Evolutionary conservation across 2,329 filamentous ascomycete genomes (phyloP).

Genomic region (Trichophyton mentagrophytes): DNA sequence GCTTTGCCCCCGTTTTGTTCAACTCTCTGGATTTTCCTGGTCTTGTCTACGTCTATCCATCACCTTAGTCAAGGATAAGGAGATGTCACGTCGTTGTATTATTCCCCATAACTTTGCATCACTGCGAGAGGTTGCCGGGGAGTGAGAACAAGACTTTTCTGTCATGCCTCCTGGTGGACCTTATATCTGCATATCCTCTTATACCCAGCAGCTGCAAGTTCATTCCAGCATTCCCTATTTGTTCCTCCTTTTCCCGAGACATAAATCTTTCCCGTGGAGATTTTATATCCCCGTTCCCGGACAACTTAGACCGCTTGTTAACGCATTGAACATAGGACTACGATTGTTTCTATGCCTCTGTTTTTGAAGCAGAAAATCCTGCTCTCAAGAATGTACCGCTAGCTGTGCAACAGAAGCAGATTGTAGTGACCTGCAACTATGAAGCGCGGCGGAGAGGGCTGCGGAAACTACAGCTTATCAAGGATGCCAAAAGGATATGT

Average conservation of each 20-base stretch:
- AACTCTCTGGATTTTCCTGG: not conserved
- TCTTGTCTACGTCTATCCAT: not conserved
- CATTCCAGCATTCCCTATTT: not conserved
- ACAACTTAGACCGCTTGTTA: not conserved
- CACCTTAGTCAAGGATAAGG: not conserved
- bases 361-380: slow-evolving; percentile 71
- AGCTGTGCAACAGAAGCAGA: slow-evolving; percentile 85
- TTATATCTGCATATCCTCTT: not conserved
- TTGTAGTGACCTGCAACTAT: slow-evolving; percentile 89
- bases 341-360: slow-evolving; percentile 83
- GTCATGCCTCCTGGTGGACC: not conserved
- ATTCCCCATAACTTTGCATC: not conserved
- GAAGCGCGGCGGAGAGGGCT: slow-evolving; percentile 57
- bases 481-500: slow-evolving; percentile 65
- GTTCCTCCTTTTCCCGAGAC: not conserved
- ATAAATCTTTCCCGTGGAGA: not conserved
- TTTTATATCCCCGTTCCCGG: slow-evolving; percentile 1
- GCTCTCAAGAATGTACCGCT: slow-evolving; percentile 59
- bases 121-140: not conserved
- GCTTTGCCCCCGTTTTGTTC: slow-evolving; percentile 5
- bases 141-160: not conserved
- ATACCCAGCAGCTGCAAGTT: not conserved
- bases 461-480: slow-evolving; percentile 71
- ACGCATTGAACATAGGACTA: slow-evolving; percentile 28
- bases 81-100: not conserved